Percentiles rank a stretch among this genome's conserved stretches.
These are phyloP conservation scores for Ophiosphaerella narmari DNA, from an alignment of 2,329 filamentous ascomycete species.

Conservation along the genomic window DNA sequence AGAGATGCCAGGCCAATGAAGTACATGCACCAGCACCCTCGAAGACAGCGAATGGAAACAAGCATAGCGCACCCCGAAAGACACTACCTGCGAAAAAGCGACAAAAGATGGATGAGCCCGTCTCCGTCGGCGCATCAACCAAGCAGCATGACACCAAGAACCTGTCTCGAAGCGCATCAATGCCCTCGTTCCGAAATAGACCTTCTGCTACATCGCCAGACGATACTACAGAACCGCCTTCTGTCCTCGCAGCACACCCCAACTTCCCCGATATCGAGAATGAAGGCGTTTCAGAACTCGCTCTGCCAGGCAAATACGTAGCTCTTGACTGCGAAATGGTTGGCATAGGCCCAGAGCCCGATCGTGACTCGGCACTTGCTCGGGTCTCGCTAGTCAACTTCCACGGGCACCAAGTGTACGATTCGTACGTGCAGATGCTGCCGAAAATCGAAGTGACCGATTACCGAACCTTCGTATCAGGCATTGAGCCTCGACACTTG, in stretches of 20 bases:
- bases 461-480: slow-evolving; percentile 86
- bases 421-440: slow-evolving; percentile 79
- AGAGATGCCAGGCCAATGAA: slow-evolving; percentile 31
- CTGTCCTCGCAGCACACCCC: slow-evolving; percentile 52
- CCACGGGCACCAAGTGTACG: slow-evolving; percentile 89
- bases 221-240: slow-evolving; percentile 60
- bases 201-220: slow-evolving; percentile 58
- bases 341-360: slow-evolving; percentile 69
- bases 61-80: slow-evolving; percentile 21
- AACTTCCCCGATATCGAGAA: slow-evolving; percentile 49
- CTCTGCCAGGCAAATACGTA: slow-evolving; percentile 85
- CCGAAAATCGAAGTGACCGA: slow-evolving; percentile 77
- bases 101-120: slow-evolving; percentile 46
- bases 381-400: slow-evolving; percentile 92
- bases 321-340: slow-evolving; percentile 99
- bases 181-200: slow-evolving; percentile 42
- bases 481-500: slow-evolving; percentile 77
- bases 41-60: slow-evolving; percentile 43
- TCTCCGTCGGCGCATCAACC: slow-evolving; percentile 37
- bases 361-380: slow-evolving; percentile 76
- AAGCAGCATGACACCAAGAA: slow-evolving; percentile 51
- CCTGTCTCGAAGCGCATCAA: slow-evolving; percentile 40
- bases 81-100: slow-evolving; percentile 34
- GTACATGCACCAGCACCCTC: slow-evolving; percentile 14
- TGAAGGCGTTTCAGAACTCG: slow-evolving; percentile 53